phyloP scores from a whole-genome alignment of 2,329 filamentous ascomycete genomes.

The Xylaria sp. region DNA sequence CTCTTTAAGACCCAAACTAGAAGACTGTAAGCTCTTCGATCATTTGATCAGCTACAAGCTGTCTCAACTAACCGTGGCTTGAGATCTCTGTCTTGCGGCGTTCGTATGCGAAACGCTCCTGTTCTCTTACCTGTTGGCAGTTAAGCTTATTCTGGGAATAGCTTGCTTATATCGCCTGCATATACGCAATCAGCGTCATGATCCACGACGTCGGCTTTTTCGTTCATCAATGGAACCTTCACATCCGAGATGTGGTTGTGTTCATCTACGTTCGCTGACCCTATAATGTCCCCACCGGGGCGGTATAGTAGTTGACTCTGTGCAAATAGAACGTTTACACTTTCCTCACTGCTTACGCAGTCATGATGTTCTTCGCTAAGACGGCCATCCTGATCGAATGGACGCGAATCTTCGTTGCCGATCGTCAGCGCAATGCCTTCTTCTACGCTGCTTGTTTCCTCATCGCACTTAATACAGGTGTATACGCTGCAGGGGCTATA shows the following conservation, averaged over 20 bases:
- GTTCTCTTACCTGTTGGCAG: not conserved
- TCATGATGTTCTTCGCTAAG: constrained; percentile 36
- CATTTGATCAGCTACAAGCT: not conserved
- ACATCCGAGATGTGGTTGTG: constrained; percentile 12
- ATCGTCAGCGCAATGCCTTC: constrained; percentile 33
- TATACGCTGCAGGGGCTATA: constrained; percentile 34
- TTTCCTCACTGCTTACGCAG: constrained; percentile 19
- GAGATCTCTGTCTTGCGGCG: constrained; percentile 10
- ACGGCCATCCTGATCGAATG: constrained; percentile 40
- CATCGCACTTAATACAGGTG: constrained; percentile 19
- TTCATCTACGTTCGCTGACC: constrained; percentile 11
- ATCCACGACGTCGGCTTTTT: constrained; percentile 22
- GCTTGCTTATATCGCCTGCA: constrained; percentile 25
- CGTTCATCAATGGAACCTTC: constrained; percentile 24
- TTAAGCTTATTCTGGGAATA: not conserved
- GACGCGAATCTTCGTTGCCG: constrained; percentile 36
- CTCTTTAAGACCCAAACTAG: constrained; percentile 4
- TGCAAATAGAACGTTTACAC: constrained; percentile 20
- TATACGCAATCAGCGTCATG: constrained; percentile 18
- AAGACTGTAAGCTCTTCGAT: constrained; percentile 18
- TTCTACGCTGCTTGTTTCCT: constrained; percentile 35
- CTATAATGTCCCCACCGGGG: not conserved
- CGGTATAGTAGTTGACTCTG: not conserved
- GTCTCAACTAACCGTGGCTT: not conserved
- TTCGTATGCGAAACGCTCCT: constrained; percentile 3